Evolutionary conservation across 257 asterid genomes (phyloP).

Genomic region (Marsdenia floribunda): DNA sequence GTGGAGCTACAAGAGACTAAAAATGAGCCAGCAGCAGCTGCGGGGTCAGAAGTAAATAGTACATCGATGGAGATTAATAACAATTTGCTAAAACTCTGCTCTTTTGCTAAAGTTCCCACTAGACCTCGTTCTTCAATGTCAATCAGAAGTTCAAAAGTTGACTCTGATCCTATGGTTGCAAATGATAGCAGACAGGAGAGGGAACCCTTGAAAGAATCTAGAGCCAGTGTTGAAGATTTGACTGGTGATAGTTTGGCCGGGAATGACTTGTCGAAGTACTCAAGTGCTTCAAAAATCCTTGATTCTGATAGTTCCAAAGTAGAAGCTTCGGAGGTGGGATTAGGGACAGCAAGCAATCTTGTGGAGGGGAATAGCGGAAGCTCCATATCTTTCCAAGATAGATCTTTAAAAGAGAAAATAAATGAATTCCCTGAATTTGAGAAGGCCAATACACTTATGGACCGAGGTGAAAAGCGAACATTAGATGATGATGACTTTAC

Average conservation of each 20-base stretch:
- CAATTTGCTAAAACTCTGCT: slow-evolving; percentile 55
- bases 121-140: slow-evolving; percentile 64
- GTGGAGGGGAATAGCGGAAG: slow-evolving; percentile 21
- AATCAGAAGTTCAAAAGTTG: slow-evolving; percentile 41
- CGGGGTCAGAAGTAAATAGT: slow-evolving; percentile 26
- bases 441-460: slow-evolving; percentile 33
- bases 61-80: slow-evolving; percentile 27
- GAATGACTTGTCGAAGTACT: slow-evolving; percentile 36
- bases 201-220: slow-evolving; percentile 41
- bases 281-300: slow-evolving; percentile 24
- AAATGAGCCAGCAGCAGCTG: slow-evolving; percentile 23
- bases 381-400: slow-evolving; percentile 32
- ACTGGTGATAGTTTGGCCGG: slow-evolving; percentile 36
- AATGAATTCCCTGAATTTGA: slow-evolving; percentile 39
- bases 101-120: slow-evolving; percentile 58
- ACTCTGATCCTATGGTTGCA: slow-evolving; percentile 29
- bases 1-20: slow-evolving; percentile 29
- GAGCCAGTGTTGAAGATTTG: slow-evolving; percentile 29
- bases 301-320: slow-evolving; percentile 28
- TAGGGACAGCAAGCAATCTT: slow-evolving; percentile 21
- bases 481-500: slow-evolving; percentile 37
- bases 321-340: slow-evolving; percentile 29
- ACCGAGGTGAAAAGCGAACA: slow-evolving; percentile 56
- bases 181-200: slow-evolving; percentile 28
- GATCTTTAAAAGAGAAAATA: slow-evolving; percentile 32